Base-by-base conservation (phyloP, 2,329 filamentous ascomycete genomes). In the Paraconiothyrium sp. region DNA sequence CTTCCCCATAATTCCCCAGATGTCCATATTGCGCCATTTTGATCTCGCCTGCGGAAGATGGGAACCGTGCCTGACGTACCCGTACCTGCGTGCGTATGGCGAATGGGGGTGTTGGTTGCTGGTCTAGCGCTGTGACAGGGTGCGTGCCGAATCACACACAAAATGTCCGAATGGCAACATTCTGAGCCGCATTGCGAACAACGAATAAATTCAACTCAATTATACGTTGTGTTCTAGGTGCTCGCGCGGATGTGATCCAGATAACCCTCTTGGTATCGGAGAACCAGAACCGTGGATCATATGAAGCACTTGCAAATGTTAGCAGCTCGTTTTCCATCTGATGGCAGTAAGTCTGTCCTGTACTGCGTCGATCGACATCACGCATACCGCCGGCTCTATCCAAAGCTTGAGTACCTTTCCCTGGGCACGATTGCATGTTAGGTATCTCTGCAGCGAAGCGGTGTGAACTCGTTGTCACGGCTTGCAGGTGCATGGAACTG, bases 161-260 rank as follows among this genome's bases (percentile, higher is more conserved):
- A 46, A 46, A 20, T 55, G 37, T 14, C 14, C 52, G 39, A 27
- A 55, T 55, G 14, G 16, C 52, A 55, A 32, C 52, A 46, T 55
- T 46, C 3, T 34, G 52, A 34, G 39, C 22, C 16, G 52, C 52
- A 46, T 55, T 46, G 52, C 52, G 39, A 52, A 39, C n/a, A 20
- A 22, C 10, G 34, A 10, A 16, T 34, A 2, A 4, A 27, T 2
- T 20, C 20, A 32, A 34, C 8, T 16, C 16, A 13, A 16, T 16
- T 5, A 39, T 32, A 20, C 7, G 4, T 10, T 34, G 6, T 32
- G 8, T 49, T 13, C 16, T n/a, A 2, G 20, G 9, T 47, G 44
- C 44, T 22, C 5, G 7, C 1, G 20, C 24, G n/a, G 27, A 27
- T 22, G n/a, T 30, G 20, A 8, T 47, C 1, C 20, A 20, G 20